These are phyloP conservation scores for Ceratocystis cubensis DNA, from an alignment of 2,329 filamentous ascomycete species.

Conservation along the genomic window DNA sequence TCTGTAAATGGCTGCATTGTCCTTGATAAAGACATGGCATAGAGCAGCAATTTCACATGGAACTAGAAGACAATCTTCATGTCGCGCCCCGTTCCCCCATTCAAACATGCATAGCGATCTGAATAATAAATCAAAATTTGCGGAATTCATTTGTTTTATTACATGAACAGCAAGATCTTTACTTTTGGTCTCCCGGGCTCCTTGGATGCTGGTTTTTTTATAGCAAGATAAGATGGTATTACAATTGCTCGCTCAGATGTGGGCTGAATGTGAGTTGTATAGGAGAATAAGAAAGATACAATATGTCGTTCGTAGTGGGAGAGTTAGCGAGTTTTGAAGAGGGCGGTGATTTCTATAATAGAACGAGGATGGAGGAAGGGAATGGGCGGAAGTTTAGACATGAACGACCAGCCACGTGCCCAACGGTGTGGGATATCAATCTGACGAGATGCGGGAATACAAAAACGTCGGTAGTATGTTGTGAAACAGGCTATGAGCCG, in stretches of 20 bases:
- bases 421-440: neutral
- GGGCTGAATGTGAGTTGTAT: conserved; percentile 7
- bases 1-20: neutral
- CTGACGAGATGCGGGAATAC: neutral
- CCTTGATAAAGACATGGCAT: neutral
- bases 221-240: neutral
- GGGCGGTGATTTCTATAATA: neutral
- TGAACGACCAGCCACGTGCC: neutral
- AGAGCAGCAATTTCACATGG: neutral
- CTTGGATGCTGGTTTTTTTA: neutral
- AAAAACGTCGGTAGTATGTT: neutral
- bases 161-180: conserved; percentile 13
- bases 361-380: neutral
- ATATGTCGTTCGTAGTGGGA: neutral
- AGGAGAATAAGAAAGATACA: conserved; percentile 1
- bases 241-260: neutral
- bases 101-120: neutral
- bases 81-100: neutral
- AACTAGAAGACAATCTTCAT: neutral
- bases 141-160: conserved; percentile 5
- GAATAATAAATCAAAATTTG: neutral
- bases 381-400: neutral
- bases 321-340: neutral
- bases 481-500: neutral
- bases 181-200: neutral